Base-by-base conservation (phyloP, 2,329 filamentous ascomycete genomes). In the Chrysoporthe puriensis region DNA sequence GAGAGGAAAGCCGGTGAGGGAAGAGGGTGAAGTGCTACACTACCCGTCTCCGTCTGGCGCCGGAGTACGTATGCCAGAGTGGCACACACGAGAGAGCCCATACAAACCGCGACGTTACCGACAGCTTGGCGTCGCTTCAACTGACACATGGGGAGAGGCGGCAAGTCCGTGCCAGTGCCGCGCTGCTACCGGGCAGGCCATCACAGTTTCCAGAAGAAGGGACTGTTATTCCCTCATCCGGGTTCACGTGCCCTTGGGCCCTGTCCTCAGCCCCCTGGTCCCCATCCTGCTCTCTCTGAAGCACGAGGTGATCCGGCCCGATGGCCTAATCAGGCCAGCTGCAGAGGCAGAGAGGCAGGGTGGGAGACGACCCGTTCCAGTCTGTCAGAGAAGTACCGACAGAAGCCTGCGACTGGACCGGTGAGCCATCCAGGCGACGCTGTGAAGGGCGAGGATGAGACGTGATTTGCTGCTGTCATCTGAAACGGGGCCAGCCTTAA, bases 81-180 rank as follows among this genome's bases (percentile, higher is more conserved):
- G 52, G 32, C 63, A 64, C 42, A 58, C 42, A 61, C 6, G 16
- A 32, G 42, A 48, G 43, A 44, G 58, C 58, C 50, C 65, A 60
- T 64, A 46, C 59, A 54, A 48, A 43, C 42, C 57, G 14, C 44
- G 57, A 48, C 34, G 54, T 44, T 62, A 66, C 62, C 62, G 64
- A 50, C 61, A 46, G 58, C 62, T 65, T 68, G 66, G 68, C 66
- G 43, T 66, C 44, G 68, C 68, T 60, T 65, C 67, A 66, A 54
- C 56, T 50, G 59, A 46, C 52, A 58, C 50, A 63, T 52, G 16
- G 16, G 54, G 59, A 34, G 43, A 46, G 36, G 63, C 54, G 59
- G 36, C 60, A 40, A 42, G 34, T 44, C 57, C 61, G 50, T 34
- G 46, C n/a, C 50, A 54, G 50, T 26, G 50, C 21, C 32, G 50